Base-by-base conservation (phyloP, 208 protist genomes). In the Trypanosoma congolense region DNA sequence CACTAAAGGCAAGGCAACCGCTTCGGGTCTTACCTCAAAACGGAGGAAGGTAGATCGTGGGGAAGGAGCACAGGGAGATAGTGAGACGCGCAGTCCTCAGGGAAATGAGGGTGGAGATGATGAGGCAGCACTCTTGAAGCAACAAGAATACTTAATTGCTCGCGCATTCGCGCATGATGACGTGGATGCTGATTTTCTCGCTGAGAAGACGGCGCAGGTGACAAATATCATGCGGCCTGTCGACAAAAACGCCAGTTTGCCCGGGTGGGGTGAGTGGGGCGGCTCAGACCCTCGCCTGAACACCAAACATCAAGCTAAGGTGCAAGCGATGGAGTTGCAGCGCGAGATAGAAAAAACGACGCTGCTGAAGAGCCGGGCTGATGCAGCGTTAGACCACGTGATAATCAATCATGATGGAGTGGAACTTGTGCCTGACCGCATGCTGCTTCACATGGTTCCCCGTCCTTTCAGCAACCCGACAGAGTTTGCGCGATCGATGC, bases 381-480 rank as follows among this genome's bases (percentile, higher is more conserved):
- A 96, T 65, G 77, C 83, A 0, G 65, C 69, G 4, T 69, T 96
- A n/a, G 77, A 92, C 41, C 81, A 96, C 63, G 91, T 95, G 35
- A 94, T 95, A 38, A 96, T 96, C 69, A 96, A 96, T 60, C 86
- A 96, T 53, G 85, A 95, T 51, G 87, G 87, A 3, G 87, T 92
- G 30, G 87, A 96, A 56, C 68, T 93, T 40, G 88, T 95, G 44
- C 83, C 85, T 14, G 80, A 91, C 61, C 83, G 90, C 45, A 92
- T 92, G 81, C 73, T 74, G 33, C 55, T 95, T 54, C 83, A 91
- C 58, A 96, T 94, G 87, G 77, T 95, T n/a, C 91, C 91, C 0
- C 70, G 86, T 0, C 87, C 88, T n/a, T 96, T 94, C 70, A 81
- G 76, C 42, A 95, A 91, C 47, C 77, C 86, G 24, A 68, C 83